These are phyloP conservation scores for Magnusiomyces tetraspermus DNA, from an alignment of 1,139 yeast genomes.

Conservation along the genomic window DNA sequence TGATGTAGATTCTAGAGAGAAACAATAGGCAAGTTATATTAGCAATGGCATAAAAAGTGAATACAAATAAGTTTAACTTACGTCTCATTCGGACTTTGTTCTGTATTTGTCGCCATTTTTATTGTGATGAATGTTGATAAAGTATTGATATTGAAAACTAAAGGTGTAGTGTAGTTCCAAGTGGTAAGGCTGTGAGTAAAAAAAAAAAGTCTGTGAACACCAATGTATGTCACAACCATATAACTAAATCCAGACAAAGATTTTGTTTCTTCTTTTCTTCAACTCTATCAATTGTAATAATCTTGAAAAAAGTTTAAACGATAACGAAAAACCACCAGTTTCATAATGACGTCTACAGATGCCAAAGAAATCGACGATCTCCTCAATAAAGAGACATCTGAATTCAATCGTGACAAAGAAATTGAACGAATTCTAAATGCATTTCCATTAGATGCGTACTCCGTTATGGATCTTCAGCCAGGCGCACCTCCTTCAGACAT, in stretches of 20 bases:
- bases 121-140: background rate
- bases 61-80: background rate
- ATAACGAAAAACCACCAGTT: too few species aligned
- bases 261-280: too few species aligned
- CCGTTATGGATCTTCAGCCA: conserved; percentile 48
- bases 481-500: conserved; percentile 35
- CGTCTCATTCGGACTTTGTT: conserved; percentile 6
- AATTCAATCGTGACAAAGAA: conserved; percentile 38
- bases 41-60: too few species aligned
- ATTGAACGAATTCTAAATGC: conserved; percentile 44
- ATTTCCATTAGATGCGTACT: conserved; percentile 45
- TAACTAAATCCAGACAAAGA: too few species aligned
- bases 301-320: too few species aligned
- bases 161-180: too few species aligned
- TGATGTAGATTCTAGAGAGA: conserved; percentile 39
- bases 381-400: conserved; percentile 28
- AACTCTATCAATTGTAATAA: background rate
- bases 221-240: too few species aligned
- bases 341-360: background rate
- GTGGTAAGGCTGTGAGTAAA: too few species aligned
- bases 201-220: too few species aligned
- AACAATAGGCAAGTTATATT: too few species aligned
- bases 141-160: background rate
- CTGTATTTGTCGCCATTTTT: conserved; percentile 3
- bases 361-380: conserved; percentile 24